Evolutionary conservation across 805 yeast genomes (phyloP).

Genomic region (Yueomyces sinensis): DNA sequence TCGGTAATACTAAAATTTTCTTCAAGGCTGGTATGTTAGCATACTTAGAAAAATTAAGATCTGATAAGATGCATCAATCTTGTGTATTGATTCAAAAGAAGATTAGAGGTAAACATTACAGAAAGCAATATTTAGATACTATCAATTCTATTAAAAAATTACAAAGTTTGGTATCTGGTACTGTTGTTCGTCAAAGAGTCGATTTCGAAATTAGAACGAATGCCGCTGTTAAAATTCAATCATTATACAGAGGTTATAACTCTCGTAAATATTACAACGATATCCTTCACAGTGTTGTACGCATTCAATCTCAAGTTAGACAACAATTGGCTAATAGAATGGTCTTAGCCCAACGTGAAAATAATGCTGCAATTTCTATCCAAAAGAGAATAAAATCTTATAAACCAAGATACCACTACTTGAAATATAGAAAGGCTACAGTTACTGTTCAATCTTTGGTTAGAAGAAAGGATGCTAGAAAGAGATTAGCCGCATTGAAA

Average conservation of each 20-base stretch:
- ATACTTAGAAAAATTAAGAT: slow-evolving; percentile 69
- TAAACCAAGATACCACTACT: slow-evolving; percentile 41
- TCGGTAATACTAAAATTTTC: slow-evolving; percentile 88
- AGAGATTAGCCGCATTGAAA: slow-evolving; percentile 49
- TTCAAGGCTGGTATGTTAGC: slow-evolving; percentile 97
- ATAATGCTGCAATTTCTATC: slow-evolving; percentile 52
- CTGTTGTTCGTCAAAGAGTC: slow-evolving; percentile 39
- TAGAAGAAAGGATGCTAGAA: slow-evolving; percentile 63
- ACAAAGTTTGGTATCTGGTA: slow-evolving; percentile 58
- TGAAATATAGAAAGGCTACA: slow-evolving; percentile 37
- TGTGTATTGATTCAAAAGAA: slow-evolving; percentile 82
- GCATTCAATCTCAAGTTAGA: slow-evolving; percentile 40
- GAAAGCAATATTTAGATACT: slow-evolving; percentile 44
- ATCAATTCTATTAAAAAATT: slow-evolving; percentile 38
- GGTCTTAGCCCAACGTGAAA: slow-evolving; percentile 35
- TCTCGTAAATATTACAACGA: slow-evolving; percentile 29
- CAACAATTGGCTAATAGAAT: slow-evolving; percentile 40
- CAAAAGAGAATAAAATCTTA: slow-evolving; percentile 67
- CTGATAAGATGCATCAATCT: slow-evolving; percentile 62
- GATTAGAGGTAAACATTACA: slow-evolving; percentile 49
- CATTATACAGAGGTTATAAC: slow-evolving; percentile 41
- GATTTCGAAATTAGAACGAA: slow-evolving; percentile 40
- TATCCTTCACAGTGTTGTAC: slow-evolving; percentile 23
- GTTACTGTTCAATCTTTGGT: slow-evolving; percentile 63
- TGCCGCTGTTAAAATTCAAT: slow-evolving; percentile 65